Base-by-base conservation (phyloP, 169 alveolate species). In the Plasmodium fragile region DNA sequence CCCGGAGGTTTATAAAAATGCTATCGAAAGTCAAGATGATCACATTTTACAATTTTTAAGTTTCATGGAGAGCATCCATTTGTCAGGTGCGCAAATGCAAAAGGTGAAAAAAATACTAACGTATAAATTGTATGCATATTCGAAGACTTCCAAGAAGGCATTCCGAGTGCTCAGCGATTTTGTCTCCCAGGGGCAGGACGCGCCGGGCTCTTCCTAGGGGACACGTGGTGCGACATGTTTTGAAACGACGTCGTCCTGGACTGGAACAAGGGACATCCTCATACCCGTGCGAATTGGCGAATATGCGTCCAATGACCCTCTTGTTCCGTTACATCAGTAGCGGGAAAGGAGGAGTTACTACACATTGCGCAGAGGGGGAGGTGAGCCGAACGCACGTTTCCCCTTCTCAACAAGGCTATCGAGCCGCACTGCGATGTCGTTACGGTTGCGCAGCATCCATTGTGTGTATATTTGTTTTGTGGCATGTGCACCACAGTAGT, bases 1-100 rank as follows among this genome's bases (percentile, higher is more conserved):
- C 39, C 93, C 93, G 3, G 93, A 87, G 52, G 93, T 87, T 52
- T 87, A 87, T 59, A 87, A 87, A 87, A 73, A 87, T 55, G 71
- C 93, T 1, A 71, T 87, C 34, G 93, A 87, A 77, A 73, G 25
- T 36, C 85, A 87, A 55, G 87, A 87, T 18, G 59, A 77, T 22
- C 81, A 41, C 13, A 77, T 78, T 55, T 41, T 87, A 3, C 80
- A 52, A 18, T 87, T 87, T 53, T 28, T 87, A 25, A 87, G 45
- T 30, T 36, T 87, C 59, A 53, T 87, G 87, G 45, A 77, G 1
- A 78, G 70, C 49, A 87, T 87, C 39, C 80, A 87, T 4, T 41
- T 87, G 5, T 77, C 93, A 6, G 80, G 69, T 34, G 16, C 18
- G 22, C 93, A 87, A 34, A 87, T 55, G 71, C 83, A 87, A 22